Base-by-base conservation (phyloP, 2,329 filamentous ascomycete genomes). In the Hymenoscyphus occultus region DNA sequence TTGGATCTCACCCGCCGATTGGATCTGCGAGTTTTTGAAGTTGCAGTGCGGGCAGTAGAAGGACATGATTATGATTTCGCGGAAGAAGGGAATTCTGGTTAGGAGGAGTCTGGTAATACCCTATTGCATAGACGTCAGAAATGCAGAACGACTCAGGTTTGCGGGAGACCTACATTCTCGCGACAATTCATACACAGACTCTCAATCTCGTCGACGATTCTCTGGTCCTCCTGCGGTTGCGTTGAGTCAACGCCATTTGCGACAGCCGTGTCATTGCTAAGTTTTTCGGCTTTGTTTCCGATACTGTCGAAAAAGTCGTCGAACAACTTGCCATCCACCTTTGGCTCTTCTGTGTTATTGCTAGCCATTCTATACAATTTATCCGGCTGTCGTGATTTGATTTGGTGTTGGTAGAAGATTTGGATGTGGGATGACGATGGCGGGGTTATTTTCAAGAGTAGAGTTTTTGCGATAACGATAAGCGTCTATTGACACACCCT, bases 1-100 rank as follows among this genome's bases (percentile, higher is more conserved):
- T 79, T 98, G 95, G 68, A 98, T 94, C 72, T 93, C 87, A 67
- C 93, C 93, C 35, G 95, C 95, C 9, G 93, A 88, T 76, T 97
- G 94, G 72, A 99, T 90, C 73, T 97, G 94, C 77, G 93, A 93
- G 81, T 98, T 97, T 70, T 90, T 87, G 79, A 94, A 90, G 75
- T 88, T 82, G 81, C 95, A 99, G 78, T 97, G 87, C 5, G 92
- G 88, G 82, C 95, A 99, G 70, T 86, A 86, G 78, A 99, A 99
- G 68, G 94, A 98, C 89, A 97, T 97, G 78, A 99, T 86, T 74
- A 99, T 92, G 69, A 99, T 89, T 78, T 99, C 94, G 80, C 93
- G 92, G 83, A 99, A 99, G 83, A 92, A 98, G 16, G 95, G 95
- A 64, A 99, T 97, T 70, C 88, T 87, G 16, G 96, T 96, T 63